Conservation (phyloP, 2,329 filamentous ascomycete genomes). For the Verruconis gallopava region DNA sequence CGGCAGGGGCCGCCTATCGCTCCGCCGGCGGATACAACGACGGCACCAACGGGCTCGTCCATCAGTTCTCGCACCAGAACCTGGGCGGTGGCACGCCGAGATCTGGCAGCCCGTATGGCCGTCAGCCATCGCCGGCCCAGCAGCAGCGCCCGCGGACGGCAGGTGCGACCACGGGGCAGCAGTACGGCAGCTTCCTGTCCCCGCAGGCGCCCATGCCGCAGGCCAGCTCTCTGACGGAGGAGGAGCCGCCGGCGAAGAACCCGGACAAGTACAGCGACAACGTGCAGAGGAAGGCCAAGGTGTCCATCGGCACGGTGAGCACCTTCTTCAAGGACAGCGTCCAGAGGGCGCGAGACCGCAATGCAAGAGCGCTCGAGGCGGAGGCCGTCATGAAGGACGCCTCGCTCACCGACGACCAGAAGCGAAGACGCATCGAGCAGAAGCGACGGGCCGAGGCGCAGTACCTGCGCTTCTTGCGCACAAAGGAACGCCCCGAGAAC, state of each 20-base stretch:
- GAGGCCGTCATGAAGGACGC: conserved; percentile 74
- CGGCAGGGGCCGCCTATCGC: conserved; percentile 42
- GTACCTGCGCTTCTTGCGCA: conserved; percentile 86
- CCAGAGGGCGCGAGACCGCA: conserved; percentile 85
- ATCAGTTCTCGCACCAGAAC: conserved; percentile 96
- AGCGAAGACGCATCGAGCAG: conserved; percentile 72
- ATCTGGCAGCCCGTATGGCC: conserved; percentile 52
- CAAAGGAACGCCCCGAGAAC: conserved; percentile 85
- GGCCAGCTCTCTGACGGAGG: conserved; percentile 20
- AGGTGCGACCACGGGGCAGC: conserved; percentile 40
- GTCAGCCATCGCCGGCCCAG: conserved; percentile 48
- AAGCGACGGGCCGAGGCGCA: conserved; percentile 81
- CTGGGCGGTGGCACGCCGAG: conserved; percentile 57
- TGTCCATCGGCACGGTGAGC: conserved; percentile 52
- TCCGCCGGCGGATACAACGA: conserved; percentile 56
- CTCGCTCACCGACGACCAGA: conserved; percentile 58
- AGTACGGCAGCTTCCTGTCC: conserved; percentile 54
- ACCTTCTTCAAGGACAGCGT: conserved; percentile 98
- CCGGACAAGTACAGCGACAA: conserved; percentile 82
- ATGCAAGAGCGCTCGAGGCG: conserved; percentile 85
- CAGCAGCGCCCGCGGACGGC: conserved; percentile 69
- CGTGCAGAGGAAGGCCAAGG: conserved; percentile 59
- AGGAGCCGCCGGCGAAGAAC: conserved; percentile 62
- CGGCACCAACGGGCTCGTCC: conserved; percentile 78
- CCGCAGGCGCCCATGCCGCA: conserved; percentile 51